A percentile compares a stretch with the other conserved stretches of the same genome.
Conservation (phyloP, 2,329 filamentous ascomycete genomes). For the Penicillium crustosum region DNA sequence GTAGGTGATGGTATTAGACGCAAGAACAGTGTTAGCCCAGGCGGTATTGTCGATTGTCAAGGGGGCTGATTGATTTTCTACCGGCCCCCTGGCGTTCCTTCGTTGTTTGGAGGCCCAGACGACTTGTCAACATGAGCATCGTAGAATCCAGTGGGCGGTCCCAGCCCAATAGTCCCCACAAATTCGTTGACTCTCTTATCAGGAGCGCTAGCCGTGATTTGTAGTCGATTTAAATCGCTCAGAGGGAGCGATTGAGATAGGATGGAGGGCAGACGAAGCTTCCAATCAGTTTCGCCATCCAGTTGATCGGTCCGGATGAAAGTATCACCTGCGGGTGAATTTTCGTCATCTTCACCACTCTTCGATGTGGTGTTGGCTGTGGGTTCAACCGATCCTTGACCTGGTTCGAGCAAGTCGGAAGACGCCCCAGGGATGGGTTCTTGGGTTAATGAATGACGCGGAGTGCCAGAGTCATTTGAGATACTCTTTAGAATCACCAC, state of each 20-base stretch:
- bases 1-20: conserved; percentile 83
- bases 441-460: conserved; percentile 24
- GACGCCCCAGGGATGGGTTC: conserved; percentile 16
- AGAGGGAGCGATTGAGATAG: conserved; percentile 76
- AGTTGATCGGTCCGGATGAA: conserved; percentile 98
- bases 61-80: conserved; percentile 38
- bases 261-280: conserved; percentile 81
- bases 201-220: conserved; percentile 81
- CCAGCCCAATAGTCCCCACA: conserved; percentile 78
- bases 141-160: conserved; percentile 53
- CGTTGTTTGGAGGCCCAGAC: conserved; percentile 16
- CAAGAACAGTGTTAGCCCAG: conserved; percentile 97
- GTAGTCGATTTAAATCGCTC: conserved; percentile 65
- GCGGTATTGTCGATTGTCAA: conserved; percentile 97
- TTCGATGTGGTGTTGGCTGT: conserved; percentile 11
- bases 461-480: conserved; percentile 52
- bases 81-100: conserved; percentile 19
- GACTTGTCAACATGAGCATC: conserved; percentile 45
- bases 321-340: conserved; percentile 67
- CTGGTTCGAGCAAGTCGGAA: conserved; percentile 29
- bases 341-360: conserved; percentile 29
- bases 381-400: conserved; percentile 21
- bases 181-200: conserved; percentile 96
- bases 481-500: conserved; percentile 88
- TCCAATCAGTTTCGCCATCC: conserved; percentile 98